phyloP scores from a whole-genome alignment of 2,329 filamentous ascomycete species.

The Plenodomus biglobosus region DNA sequence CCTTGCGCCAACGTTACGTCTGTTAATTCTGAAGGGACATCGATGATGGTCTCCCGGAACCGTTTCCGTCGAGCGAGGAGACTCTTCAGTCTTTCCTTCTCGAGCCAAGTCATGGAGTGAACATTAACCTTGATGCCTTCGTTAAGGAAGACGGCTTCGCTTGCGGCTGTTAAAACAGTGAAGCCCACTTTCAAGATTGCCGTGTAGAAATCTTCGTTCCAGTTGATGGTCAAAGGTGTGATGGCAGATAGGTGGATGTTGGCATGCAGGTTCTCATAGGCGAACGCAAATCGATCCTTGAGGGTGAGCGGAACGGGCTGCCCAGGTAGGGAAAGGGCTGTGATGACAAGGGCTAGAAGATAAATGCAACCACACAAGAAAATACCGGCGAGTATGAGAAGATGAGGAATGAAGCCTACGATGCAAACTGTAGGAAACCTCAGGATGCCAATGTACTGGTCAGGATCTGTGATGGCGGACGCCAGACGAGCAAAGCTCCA shows the following conservation, averaged over 20 bases:
- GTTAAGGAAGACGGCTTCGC: conserved; percentile 92
- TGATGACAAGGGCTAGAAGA: conserved; percentile 71
- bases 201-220: conserved; percentile 95
- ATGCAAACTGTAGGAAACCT: conserved; percentile 93
- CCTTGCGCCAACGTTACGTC: conserved; percentile 45
- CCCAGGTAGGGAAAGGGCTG: conserved; percentile 64
- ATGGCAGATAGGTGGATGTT: conserved; percentile 75
- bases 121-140: conserved; percentile 78
- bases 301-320: conserved; percentile 50
- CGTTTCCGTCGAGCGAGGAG: conserved; percentile 58
- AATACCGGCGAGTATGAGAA: conserved; percentile 83
- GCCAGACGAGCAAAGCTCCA: conserved; percentile 66
- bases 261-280: conserved; percentile 88
- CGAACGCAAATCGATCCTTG: conserved; percentile 64
- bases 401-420: conserved; percentile 89
- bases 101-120: conserved; percentile 81
- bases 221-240: conserved; percentile 70
- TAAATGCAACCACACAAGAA: conserved; percentile 76
- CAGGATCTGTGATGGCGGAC: conserved; percentile 42
- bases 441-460: conserved; percentile 66
- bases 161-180: conserved; percentile 85
- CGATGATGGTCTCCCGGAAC: conserved; percentile 40
- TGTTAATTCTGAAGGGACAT: conserved; percentile 48
- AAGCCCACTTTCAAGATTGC: conserved; percentile 85
- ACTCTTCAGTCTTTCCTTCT: conserved; percentile 80